Evolutionary conservation across 306 rosid species (phyloP).

Genomic region (Cotoneaster glaucophyllus): DNA sequence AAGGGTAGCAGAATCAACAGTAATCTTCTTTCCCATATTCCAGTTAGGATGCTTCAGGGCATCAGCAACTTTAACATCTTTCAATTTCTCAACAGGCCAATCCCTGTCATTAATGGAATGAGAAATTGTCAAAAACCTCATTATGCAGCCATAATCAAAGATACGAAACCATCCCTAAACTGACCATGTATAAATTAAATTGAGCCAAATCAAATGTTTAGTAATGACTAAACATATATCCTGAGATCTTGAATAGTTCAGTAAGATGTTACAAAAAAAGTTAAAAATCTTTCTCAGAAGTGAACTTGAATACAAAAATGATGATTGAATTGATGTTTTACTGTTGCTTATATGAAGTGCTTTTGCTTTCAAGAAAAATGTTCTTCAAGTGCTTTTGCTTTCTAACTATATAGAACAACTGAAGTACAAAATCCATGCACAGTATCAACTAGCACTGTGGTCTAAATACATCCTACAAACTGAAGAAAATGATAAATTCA

Average conservation of each 20-base stretch:
- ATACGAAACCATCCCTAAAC: background rate
- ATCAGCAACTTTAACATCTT: constrained; percentile 96
- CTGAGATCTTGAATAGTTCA: background rate
- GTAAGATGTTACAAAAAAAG: background rate
- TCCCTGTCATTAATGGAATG: constrained; percentile 47
- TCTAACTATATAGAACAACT: background rate
- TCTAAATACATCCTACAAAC: background rate
- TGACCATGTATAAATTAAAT: background rate
- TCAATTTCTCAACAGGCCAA: constrained; percentile 88
- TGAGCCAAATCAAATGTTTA: background rate
- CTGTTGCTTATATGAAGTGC: background rate
- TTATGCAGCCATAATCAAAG: background rate
- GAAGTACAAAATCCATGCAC: background rate
- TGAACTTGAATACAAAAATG: background rate
- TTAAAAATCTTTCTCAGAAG: background rate
- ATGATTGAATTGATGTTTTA: background rate
- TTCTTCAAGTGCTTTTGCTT: background rate
- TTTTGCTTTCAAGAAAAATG: background rate
- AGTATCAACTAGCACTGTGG: too few species aligned
- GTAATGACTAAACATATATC: background rate
- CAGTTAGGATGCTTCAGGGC: constrained; percentile 99
- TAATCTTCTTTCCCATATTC: constrained; percentile 97
- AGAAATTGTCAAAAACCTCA: background rate
- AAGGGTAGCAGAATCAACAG: constrained; percentile 99
- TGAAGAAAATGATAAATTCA: background rate